Evolutionary conservation across 2,329 filamentous ascomycete species (phyloP).

Genomic region (Diaporthe velutina): DNA sequence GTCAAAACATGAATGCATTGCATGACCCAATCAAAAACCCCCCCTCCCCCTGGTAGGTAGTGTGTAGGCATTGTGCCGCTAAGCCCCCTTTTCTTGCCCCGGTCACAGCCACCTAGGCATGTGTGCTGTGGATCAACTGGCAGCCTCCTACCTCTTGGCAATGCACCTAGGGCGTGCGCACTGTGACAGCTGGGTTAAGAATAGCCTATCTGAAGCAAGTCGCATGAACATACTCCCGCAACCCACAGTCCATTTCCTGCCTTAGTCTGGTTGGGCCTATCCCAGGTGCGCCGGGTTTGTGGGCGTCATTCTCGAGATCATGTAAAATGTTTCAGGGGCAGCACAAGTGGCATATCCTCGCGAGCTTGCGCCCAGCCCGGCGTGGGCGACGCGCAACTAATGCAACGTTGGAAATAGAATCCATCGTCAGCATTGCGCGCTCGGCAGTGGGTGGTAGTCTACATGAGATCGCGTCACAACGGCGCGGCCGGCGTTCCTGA

Average conservation of each 20-base stretch:
- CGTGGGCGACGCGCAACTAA: conserved; percentile 1
- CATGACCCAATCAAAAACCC: too few relatives aligned
- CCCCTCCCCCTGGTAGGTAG: too few relatives aligned
- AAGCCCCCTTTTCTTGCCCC: conserved; percentile 7
- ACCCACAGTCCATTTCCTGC: neutral
- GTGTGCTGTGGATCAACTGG: neutral
- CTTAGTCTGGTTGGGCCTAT: neutral
- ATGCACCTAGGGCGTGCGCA: neutral
- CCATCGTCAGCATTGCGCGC: neutral
- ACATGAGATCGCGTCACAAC: neutral
- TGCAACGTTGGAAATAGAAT: neutral
- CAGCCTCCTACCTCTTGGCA: conserved; percentile 6
- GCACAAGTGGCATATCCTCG: neutral
- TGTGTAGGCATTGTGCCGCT: conserved; percentile 3
- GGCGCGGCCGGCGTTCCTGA: neutral
- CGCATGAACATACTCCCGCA: neutral
- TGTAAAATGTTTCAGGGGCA: neutral
- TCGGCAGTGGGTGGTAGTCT: neutral
- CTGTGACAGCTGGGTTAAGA: neutral
- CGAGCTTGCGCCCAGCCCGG: neutral
- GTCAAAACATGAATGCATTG: too few relatives aligned
- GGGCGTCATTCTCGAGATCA: neutral
- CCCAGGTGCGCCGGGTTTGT: neutral
- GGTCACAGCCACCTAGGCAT: neutral
- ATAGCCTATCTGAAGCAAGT: conserved; percentile 3